Conservation (phyloP, 2,329 filamentous ascomycete species). For the Fusarium devonianum region DNA sequence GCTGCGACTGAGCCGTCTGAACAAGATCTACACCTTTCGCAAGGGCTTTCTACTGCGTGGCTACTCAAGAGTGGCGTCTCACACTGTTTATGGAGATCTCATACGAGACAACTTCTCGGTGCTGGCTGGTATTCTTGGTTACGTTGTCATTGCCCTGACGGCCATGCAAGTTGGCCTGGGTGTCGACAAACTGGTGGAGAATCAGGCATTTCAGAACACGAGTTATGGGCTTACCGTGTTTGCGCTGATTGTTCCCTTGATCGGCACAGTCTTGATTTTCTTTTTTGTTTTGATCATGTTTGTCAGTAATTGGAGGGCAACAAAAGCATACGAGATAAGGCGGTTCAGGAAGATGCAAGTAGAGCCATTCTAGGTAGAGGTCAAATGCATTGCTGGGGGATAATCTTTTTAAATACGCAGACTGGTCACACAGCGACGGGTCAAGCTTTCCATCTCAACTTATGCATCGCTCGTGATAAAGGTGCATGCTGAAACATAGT, state of each 20-base stretch:
- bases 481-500: too few species aligned
- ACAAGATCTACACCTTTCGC: slow-evolving; percentile 40
- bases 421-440: too few species aligned
- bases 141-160: slow-evolving; percentile 29
- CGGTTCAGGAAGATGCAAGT: slow-evolving; percentile 25
- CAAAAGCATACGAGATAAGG: slow-evolving; percentile 20
- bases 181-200: slow-evolving; percentile 9
- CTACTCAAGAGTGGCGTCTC: slow-evolving; percentile 29
- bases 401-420: too few species aligned
- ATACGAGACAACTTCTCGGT: slow-evolving; percentile 31
- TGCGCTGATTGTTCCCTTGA: slow-evolving; percentile 24
- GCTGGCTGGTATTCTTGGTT: slow-evolving; percentile 27
- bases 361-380: background rate
- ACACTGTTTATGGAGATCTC: slow-evolving; percentile 26
- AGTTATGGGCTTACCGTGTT: slow-evolving; percentile 29
- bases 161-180: slow-evolving; percentile 29
- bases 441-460: too few species aligned
- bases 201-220: slow-evolving; percentile 11
- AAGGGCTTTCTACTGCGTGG: slow-evolving; percentile 24
- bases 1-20: slow-evolving; percentile 49
- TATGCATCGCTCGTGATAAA: too few species aligned
- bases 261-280: slow-evolving; percentile 21
- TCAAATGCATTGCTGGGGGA: too few species aligned
- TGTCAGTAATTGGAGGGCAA: slow-evolving; percentile 25
- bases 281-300: slow-evolving; percentile 26